Base-by-base conservation (phyloP, 768 basidiomycete genomes). In the Wakefieldia striispora region DNA sequence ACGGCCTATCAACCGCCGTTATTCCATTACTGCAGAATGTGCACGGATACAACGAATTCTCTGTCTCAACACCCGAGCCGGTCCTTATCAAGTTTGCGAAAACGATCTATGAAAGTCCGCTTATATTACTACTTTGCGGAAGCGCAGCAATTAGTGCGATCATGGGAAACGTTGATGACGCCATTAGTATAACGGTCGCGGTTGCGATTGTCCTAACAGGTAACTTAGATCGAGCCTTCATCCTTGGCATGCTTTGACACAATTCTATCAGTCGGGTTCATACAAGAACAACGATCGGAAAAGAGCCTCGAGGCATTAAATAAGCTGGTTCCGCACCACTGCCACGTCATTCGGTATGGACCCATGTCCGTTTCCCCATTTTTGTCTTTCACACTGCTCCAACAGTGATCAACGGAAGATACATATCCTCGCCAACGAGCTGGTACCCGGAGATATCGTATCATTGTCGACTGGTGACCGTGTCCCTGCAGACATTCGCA, bases 111-210 rank as follows among this genome's bases (percentile, higher is more conserved):
- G 95, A 97, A 71, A 91, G 84, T 62, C 95, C 95, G 2, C 72
- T 98, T 3, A 97, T 95, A 62, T 72, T 98, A 20, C 75, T 98
- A 3, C 74, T 98, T 31, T 87, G 95, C 51, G 95, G 83, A 23
- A 97, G 94, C 64, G 94, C 95, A 0, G 74, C 80, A 16, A 83
- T 97, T 35, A 95, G 92, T 63, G 90, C 88, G 3, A 63, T 93
- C 41, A 91, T 97, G 84, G 95, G 95, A n/a, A 95, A 97, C 60
- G 71, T 89, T 31, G 93, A 98, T 64, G 95, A 98, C 62, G 95
- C 95, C 6, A 71, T 94, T 56, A 95, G 92, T 62, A 97, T 98
- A 53, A 86, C 88, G 2, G 77, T 95, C 10, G 95, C 95, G 23
- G 88, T 98, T 16, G 70, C 91, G 24, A 97, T 97, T 49, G 95